A percentile compares a stretch with the other conserved stretches of the same genome.
phyloP scores from a whole-genome alignment of 768 basidiomycete genomes.

The Glaciozyma martinii region DNA sequence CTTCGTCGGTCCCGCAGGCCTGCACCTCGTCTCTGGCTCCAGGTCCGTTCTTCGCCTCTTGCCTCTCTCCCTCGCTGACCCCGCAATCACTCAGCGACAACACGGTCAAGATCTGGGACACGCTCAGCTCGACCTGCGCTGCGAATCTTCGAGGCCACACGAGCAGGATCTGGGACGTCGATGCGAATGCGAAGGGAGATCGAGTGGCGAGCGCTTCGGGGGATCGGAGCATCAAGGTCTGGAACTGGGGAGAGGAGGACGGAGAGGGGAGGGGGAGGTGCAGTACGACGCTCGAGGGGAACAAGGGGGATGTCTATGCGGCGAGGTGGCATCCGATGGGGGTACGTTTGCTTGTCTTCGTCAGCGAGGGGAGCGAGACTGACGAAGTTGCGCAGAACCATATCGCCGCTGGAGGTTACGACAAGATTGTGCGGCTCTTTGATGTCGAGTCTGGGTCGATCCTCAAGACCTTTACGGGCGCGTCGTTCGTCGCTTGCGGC shows the following conservation, averaged over 20 bases:
- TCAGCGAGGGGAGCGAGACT: not conserved
- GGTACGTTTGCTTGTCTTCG: constrained; percentile 6
- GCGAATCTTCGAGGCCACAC: constrained; percentile 33
- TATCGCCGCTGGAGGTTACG: constrained; percentile 36
- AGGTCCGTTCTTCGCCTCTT: constrained; percentile 18
- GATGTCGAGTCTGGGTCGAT: constrained; percentile 36
- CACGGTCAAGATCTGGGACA: constrained; percentile 36
- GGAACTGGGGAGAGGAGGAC: constrained; percentile 24
- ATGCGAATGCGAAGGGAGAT: constrained; percentile 10
- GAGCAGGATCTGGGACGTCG: constrained; percentile 37
- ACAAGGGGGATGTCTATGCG: constrained; percentile 38
- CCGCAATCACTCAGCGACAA: constrained; percentile 31
- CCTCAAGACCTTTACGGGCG: constrained; percentile 37
- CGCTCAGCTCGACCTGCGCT: constrained; percentile 15
- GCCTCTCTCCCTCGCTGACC: not conserved
- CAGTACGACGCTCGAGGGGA: constrained; percentile 28
- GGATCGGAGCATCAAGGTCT: constrained; percentile 37
- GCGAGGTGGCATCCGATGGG: constrained; percentile 35
- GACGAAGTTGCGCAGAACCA: constrained; percentile 29
- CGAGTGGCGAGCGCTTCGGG: constrained; percentile 35
- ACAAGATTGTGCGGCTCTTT: constrained; percentile 37
- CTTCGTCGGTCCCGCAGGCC: constrained; percentile 27
- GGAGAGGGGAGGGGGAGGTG: constrained; percentile 15
- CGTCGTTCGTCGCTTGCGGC: not conserved
- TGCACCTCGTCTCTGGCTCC: constrained; percentile 35